Conservation (phyloP, 1,139 yeast species). For the Wickerhamomyces sp. region DNA sequence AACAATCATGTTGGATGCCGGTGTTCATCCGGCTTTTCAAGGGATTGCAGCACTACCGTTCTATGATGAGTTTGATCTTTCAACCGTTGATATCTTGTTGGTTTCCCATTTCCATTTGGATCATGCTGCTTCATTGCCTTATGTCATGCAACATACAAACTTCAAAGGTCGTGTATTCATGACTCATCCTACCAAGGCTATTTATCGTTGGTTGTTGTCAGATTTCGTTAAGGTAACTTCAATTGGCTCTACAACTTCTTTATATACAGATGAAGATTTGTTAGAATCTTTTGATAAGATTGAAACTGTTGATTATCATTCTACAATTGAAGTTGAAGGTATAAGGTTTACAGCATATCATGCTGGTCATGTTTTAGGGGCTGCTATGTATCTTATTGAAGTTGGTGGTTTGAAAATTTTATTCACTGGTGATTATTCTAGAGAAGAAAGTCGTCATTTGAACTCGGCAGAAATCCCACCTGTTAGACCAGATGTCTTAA, state of each 20-base stretch:
- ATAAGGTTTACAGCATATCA: conserved; percentile 95
- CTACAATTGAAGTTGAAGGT: conserved; percentile 91
- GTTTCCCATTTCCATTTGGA: conserved; percentile 95
- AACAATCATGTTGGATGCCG: conserved; percentile 97
- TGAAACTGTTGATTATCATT: conserved; percentile 92
- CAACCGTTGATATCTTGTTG: conserved; percentile 78
- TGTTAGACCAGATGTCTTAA: conserved; percentile 78
- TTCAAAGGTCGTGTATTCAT: conserved; percentile 94
- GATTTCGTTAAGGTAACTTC: conserved; percentile 93
- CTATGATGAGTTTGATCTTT: conserved; percentile 88
- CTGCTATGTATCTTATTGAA: conserved; percentile 95
- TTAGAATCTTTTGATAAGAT: conserved; percentile 82
- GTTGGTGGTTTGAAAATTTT: conserved; percentile 86
- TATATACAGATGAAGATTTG: conserved; percentile 89
- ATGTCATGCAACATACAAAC: conserved; percentile 94
- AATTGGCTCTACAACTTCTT: conserved; percentile 47
- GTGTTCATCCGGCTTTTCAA: conserved; percentile 92
- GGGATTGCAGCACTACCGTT: conserved; percentile 92
- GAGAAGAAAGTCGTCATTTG: conserved; percentile 93
- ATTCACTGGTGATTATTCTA: conserved; percentile 94
- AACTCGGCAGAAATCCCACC: conserved; percentile 96
- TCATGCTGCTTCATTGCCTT: conserved; percentile 96
- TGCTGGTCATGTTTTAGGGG: conserved; percentile 98
- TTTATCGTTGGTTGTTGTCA: conserved; percentile 87
- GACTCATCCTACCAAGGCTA: conserved; percentile 99